These are phyloP conservation scores for Oryza glaberrima DNA, from an alignment of 176 grass and related monocot species.

Conservation along the genomic window DNA sequence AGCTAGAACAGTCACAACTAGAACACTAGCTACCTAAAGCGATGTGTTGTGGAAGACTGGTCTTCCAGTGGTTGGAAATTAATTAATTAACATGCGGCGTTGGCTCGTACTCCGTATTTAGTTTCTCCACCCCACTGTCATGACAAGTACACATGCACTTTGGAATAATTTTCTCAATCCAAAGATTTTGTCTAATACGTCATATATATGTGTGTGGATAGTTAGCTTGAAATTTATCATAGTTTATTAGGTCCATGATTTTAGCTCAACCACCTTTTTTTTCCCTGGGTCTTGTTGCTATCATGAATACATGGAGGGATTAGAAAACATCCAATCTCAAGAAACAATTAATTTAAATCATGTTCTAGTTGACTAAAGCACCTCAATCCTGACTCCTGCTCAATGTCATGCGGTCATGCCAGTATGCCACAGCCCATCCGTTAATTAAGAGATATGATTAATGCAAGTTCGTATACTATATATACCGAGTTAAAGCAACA, in stretches of 20 bases:
- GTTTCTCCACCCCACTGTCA: constrained; percentile 1
- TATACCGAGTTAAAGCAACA: too few species aligned
- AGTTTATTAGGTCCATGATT: neutral
- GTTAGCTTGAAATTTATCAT: neutral
- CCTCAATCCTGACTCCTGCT: too few species aligned
- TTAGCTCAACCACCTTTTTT: too few species aligned
- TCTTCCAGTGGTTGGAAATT: constrained; percentile 2
- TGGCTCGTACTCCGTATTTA: neutral
- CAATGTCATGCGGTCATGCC: too few species aligned
- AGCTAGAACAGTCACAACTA: neutral
- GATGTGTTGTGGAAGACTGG: neutral
- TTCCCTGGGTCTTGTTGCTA: too few species aligned
- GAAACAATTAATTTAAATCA: too few species aligned
- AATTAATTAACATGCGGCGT: neutral
- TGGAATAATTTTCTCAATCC: neutral
- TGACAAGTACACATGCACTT: neutral
- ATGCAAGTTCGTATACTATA: too few species aligned
- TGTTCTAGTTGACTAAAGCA: too few species aligned
- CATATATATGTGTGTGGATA: neutral
- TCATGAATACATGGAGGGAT: too few species aligned
- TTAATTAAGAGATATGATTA: too few species aligned
- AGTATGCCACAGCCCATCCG: too few species aligned
- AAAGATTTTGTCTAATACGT: neutral
- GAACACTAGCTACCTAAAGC: constrained; percentile 32
- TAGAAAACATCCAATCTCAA: too few species aligned